Conservation (phyloP, 2,329 filamentous ascomycete species). For the Emergomyces orientalis region DNA sequence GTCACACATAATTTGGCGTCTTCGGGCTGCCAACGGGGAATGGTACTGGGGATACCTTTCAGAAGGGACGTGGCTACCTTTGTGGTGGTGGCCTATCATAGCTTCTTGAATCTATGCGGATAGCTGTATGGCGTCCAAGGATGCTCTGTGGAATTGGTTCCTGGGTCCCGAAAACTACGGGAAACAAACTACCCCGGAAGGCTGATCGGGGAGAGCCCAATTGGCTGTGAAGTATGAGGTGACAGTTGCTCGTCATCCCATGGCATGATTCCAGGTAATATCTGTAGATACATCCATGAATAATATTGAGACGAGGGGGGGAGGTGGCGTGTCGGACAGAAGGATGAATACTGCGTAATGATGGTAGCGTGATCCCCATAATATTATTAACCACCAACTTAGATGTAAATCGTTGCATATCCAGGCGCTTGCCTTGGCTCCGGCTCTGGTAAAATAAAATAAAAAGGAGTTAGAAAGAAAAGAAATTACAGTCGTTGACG, state of each 20-base stretch:
- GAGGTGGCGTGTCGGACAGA: no score
- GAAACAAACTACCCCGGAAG: background rate
- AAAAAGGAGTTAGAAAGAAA: background rate
- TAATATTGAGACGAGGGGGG: no score
- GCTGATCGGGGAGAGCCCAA: background rate
- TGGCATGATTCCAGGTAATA: background rate
- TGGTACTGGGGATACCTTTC: no score
- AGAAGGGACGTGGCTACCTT: background rate
- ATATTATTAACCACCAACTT: background rate
- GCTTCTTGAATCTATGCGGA: background rate
- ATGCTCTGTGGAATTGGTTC: background rate
- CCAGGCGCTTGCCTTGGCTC: background rate
- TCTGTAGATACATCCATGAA: background rate
- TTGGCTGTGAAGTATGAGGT: background rate
- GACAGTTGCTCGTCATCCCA: background rate
- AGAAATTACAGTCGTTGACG: background rate
- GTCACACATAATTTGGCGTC: background rate
- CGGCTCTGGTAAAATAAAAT: background rate
- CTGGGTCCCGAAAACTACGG: background rate
- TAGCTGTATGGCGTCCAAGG: background rate
- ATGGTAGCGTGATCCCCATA: background rate
- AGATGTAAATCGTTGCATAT: background rate
- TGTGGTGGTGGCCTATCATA: slow-evolving; percentile 1
- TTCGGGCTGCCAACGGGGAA: background rate
- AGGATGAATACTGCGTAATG: background rate